Conservation (phyloP, 208 protist species). For the Leishmania tarentolae region DNA sequence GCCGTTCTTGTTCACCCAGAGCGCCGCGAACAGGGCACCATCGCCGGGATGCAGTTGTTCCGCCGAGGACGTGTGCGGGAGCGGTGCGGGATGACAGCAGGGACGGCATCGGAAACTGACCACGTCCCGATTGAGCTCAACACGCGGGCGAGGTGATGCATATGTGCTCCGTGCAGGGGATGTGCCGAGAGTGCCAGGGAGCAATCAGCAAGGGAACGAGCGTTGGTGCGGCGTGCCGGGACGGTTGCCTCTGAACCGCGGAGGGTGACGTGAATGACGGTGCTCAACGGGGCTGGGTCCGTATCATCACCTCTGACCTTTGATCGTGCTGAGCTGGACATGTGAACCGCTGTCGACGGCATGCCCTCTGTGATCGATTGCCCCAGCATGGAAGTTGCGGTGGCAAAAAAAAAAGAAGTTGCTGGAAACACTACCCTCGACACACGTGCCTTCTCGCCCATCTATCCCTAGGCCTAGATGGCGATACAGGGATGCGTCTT, state of each 20-base stretch:
- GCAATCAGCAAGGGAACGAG: background rate
- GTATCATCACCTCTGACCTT: background rate
- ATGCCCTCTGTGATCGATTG: background rate
- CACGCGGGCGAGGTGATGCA: background rate
- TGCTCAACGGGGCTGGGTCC: background rate
- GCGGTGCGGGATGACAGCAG: background rate
- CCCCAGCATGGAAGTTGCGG: background rate
- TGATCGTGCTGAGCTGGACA: background rate
- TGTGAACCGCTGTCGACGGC: background rate
- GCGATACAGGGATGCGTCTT: background rate
- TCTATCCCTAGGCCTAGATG: constrained; percentile 5
- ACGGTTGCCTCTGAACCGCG: background rate
- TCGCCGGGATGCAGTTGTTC: background rate
- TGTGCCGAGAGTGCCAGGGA: background rate
- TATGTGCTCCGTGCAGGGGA: background rate
- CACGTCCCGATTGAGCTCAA: background rate
- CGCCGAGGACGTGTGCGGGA: background rate
- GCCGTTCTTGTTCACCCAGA: background rate
- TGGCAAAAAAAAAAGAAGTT: background rate
- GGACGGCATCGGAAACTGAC: background rate
- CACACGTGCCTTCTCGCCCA: constrained; percentile 2
- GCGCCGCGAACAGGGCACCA: background rate
- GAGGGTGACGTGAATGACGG: background rate
- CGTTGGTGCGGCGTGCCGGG: background rate
- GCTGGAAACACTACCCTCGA: background rate